Evolutionary conservation across 1,284 basidiomycete species (phyloP), one percentile per base, ranked within the genome.

Genomic region (Pterulicium gracile): DNA sequence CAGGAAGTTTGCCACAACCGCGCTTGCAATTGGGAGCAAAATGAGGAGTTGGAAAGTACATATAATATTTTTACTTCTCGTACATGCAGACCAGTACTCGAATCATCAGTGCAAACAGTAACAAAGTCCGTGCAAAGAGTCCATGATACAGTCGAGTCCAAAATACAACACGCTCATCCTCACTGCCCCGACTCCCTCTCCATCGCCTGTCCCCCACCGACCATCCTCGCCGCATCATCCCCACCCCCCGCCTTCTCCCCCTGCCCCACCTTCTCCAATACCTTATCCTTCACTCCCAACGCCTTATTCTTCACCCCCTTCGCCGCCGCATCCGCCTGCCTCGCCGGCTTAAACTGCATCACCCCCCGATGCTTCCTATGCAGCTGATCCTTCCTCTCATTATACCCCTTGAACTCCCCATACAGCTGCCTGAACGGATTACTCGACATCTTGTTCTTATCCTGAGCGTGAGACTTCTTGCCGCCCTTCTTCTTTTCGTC

Each of bases 311-410:
- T 66, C 1, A 63, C 54, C 4, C 57, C 55, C 36, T 58, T 56
- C 5, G 61, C 64, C 19, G 65, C 43, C 66, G 65, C 68, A 7
- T 61, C 65, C 41, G 67, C 48, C 34, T 68, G 66, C 44, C 68
- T 60, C 42, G 57, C 55, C 13, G 52, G 58, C 27, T 61, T 59
- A 66, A 66, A 69, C 50, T 69, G 68, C 64, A 71, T 67, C 41
- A 71, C 51, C 3, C 69, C 68, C 2, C 67, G 61, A 49, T 70
- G 67, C 46, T 64, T 67, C 42, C 64, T 54, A 54, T 68, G 64
- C 47, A 68, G 49, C 44, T 66, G 58, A 2, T 50, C 55, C 45
- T 56, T 55, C 22, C 51, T 47, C 18, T 53, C 44, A 27, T 46
- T 50, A 43, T 58, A 58, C 34, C 61, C 53, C 49, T 59, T 58